Percentiles rank a stretch among this genome's conserved stretches.
These are phyloP conservation scores for Zoysia japonica DNA, from an alignment of 176 grass and related monocot genomes.

Conservation along the genomic window DNA sequence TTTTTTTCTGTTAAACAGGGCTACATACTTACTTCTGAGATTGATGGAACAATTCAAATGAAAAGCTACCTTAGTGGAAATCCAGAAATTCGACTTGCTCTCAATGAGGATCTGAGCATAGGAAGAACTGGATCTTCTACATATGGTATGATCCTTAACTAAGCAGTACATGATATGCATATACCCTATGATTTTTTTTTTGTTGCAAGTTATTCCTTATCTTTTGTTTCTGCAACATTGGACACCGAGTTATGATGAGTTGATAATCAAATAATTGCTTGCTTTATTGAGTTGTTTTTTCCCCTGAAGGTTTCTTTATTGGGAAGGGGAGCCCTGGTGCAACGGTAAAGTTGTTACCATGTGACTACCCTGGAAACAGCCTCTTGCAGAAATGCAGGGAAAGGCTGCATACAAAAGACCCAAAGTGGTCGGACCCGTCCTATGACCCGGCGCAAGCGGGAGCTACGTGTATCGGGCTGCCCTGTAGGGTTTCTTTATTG, in stretches of 20 bases:
- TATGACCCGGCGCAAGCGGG: too few species aligned
- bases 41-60: conserved; percentile 99
- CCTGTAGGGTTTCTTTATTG: neutral
- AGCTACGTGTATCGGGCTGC: too few species aligned
- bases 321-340: too few species aligned
- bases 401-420: too few species aligned
- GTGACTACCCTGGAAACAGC: too few species aligned
- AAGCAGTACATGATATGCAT: conserved; percentile 1
- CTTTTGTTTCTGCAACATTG: conserved; percentile 20
- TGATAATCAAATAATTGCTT: neutral
- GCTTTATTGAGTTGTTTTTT: neutral
- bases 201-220: neutral
- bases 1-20: conserved; percentile 58
- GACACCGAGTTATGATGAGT: neutral
- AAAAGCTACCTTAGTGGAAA: conserved; percentile 98
- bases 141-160: conserved; percentile 52
- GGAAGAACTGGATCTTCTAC: conserved; percentile 75
- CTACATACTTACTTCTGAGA: conserved; percentile 98
- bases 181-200: conserved; percentile 8
- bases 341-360: too few species aligned
- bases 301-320: too few species aligned
- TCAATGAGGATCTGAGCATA: conserved; percentile 96
- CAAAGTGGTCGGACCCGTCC: too few species aligned
- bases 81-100: conserved; percentile 95
- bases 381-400: too few species aligned